A percentile compares a stretch with the other conserved stretches of the same genome.
phyloP scores from a whole-genome alignment of 768 basidiomycete species.

The Pleurotus tuoliensis region DNA sequence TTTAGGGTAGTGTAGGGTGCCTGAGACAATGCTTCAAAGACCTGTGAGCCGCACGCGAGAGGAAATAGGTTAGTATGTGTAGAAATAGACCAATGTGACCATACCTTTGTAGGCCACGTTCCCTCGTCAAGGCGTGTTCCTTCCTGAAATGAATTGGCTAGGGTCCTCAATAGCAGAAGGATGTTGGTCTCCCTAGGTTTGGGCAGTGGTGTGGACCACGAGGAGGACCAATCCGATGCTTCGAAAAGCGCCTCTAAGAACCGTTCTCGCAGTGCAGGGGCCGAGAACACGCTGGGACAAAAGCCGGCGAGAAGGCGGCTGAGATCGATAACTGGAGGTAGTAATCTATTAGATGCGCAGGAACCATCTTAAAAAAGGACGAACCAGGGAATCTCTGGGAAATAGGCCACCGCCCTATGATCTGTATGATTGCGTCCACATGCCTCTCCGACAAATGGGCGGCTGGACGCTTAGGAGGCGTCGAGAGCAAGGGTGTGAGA shows the following conservation, averaged over 20 bases:
- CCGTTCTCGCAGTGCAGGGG: conserved; percentile 36
- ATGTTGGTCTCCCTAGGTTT: conserved; percentile 85
- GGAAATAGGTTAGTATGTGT: neutral
- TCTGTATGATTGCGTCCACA: conserved; percentile 55
- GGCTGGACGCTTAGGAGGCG: conserved; percentile 27
- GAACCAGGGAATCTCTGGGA: conserved; percentile 70
- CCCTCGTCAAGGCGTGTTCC: conserved; percentile 37
- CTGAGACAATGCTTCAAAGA: conserved; percentile 50
- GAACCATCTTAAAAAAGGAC: neutral
- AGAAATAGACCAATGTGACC: conserved; percentile 11
- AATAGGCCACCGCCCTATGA: conserved; percentile 73
- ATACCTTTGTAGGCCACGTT: conserved; percentile 50
- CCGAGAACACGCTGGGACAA: conserved; percentile 48
- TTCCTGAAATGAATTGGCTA: conserved; percentile 78
- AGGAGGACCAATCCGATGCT: conserved; percentile 61
- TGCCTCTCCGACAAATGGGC: conserved; percentile 41
- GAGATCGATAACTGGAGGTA: conserved; percentile 73
- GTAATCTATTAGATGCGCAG: conserved; percentile 1
- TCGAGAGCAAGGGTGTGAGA: conserved; percentile 46
- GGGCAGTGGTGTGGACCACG: conserved; percentile 50
- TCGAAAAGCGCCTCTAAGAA: conserved; percentile 63
- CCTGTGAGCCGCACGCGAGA: conserved; percentile 30
- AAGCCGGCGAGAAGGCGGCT: conserved; percentile 70
- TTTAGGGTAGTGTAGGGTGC: conserved; percentile 52
- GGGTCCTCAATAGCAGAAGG: conserved; percentile 69